phyloP scores from a whole-genome alignment of 768 basidiomycete genomes.

The Trametes meyenii region DNA sequence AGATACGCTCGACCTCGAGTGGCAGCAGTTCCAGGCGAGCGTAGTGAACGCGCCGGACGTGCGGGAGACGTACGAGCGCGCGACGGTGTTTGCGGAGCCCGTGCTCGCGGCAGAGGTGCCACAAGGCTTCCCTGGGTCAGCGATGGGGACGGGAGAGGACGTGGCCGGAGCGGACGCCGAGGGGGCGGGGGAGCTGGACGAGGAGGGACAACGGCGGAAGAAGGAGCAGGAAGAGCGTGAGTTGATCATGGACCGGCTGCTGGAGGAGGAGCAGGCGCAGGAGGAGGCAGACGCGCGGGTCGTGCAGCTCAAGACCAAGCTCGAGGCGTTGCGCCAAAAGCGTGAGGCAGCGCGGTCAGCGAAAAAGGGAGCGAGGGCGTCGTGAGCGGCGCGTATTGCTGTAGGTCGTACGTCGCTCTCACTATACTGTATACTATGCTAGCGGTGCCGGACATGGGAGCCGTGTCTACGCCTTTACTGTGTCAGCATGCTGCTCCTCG shows the following conservation, averaged over 20 bases:
- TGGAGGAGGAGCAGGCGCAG: conserved; percentile 85
- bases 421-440: conserved; percentile 12
- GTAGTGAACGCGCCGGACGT: conserved; percentile 46
- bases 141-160: conserved; percentile 30
- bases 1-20: conserved; percentile 65
- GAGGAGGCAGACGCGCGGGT: conserved; percentile 87
- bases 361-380: conserved; percentile 16
- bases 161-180: conserved; percentile 28
- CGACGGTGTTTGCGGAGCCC: conserved; percentile 74
- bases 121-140: conserved; percentile 49
- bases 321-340: conserved; percentile 59
- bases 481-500: neutral
- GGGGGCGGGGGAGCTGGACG: conserved; percentile 39
- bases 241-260: conserved; percentile 80
- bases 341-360: conserved; percentile 41
- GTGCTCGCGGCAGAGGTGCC: conserved; percentile 50
- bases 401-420: neutral
- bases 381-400: neutral
- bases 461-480: neutral
- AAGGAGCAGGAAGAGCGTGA: conserved; percentile 77
- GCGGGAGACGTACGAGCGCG: conserved; percentile 61
- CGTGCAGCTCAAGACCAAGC: conserved; percentile 57
- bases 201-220: conserved; percentile 48
- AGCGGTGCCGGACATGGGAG: neutral
- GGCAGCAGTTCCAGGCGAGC: conserved; percentile 69